phyloP scores from a whole-genome alignment of 306 rosid genomes.

The Pachyrhizus erosus region DNA sequence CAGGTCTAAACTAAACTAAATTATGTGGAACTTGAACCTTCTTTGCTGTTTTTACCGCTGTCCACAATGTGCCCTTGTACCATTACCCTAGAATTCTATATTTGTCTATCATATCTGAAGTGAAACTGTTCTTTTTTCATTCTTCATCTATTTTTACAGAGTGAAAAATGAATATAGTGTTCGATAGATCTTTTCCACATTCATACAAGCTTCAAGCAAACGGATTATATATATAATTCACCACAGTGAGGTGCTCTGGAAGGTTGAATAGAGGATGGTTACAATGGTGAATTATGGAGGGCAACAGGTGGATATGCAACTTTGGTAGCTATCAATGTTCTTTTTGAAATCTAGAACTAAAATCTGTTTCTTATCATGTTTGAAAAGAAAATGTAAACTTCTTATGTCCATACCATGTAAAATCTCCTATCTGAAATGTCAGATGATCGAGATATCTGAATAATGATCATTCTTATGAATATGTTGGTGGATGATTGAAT shows the following conservation, averaged over 20 bases:
- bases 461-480: neutral
- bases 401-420: neutral
- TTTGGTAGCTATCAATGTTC: neutral
- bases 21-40: conserved; percentile 22
- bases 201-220: conserved; percentile 7
- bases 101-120: neutral
- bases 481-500: conserved; percentile 6
- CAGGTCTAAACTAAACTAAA: neutral
- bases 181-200: neutral
- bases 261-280: conserved; percentile 8
- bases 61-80: conserved; percentile 4
- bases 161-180: neutral
- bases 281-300: conserved; percentile 2
- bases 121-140: neutral
- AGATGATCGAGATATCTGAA: neutral
- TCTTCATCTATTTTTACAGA: neutral
- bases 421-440: neutral
- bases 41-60: conserved; percentile 8
- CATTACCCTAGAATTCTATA: neutral
- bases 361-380: conserved; percentile 11
- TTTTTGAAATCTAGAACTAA: neutral
- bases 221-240: conserved; percentile 6
- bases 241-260: conserved; percentile 7
- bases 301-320: neutral
- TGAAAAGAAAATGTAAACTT: neutral